Base-by-base conservation (phyloP, 768 basidiomycete species). In the Hericium alpestre region DNA sequence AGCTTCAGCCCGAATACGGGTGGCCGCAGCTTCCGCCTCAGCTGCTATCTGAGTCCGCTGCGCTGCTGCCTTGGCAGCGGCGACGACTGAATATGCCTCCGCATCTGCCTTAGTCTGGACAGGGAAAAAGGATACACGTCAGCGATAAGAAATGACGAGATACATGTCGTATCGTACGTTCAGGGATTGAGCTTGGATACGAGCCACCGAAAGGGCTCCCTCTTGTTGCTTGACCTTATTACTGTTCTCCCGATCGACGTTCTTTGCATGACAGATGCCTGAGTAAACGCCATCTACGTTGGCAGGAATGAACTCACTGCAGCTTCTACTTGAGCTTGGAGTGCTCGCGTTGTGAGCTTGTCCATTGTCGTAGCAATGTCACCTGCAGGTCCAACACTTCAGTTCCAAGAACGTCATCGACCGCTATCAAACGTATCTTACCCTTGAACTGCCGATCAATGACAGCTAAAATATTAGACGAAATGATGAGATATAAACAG, bases 381-480 rank as follows among this genome's bases (percentile, higher is more conserved):
- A 58, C 88, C 70, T 69, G 52, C 2, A 27, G 8, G 25, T 8
- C 9, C 8, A 32, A 8, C 4, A 43, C 9, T 37, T 9, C 3
- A 27, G 9, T 13, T 3, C 22, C 22, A 53, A 13, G 8, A 27
- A 7, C 1, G 7, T 23, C 2, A 20, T 15, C 37, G 25, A 53
- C n/a, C 6, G 16, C n/a, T 22, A 46, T 16, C n/a, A 46, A 7
- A 9, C 1, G 43, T 18, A 38, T 43, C 61, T n/a, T 22, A 66
- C 70, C 89, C 74, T 92, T 91, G 75, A 92, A 92, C 63, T 90
- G 86, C 32, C 90, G 75, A 66, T 91, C 88, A 57, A 91, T 91
- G 55, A 92, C 90, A 55, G 89, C 90, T 84, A 56, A 56, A 18
- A 10, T 10, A 18, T 37, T n/a, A 10, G n/a, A 20, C 3, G 12